A percentile compares a stretch with the other conserved stretches of the same genome.
These are phyloP conservation scores for Royoungia palumana DNA, from an alignment of 768 basidiomycete species.

Conservation along the genomic window DNA sequence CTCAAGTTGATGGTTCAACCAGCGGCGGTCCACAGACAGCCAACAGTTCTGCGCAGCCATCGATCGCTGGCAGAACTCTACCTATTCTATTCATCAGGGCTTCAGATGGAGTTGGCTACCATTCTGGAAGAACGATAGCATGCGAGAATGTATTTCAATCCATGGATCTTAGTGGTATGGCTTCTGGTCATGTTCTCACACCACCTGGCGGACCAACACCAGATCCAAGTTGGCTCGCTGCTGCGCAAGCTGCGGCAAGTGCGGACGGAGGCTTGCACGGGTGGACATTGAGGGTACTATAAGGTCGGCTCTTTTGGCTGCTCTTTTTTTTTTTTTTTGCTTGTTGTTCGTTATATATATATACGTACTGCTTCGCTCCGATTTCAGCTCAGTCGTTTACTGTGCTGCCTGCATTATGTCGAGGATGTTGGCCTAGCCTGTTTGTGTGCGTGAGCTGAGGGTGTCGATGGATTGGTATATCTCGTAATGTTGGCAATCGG, in stretches of 20 bases:
- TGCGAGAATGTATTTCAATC: slow-evolving; percentile 77
- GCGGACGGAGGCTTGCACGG: slow-evolving; percentile 67
- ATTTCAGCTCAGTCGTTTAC: slow-evolving; percentile 7
- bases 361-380: slow-evolving; percentile 23
- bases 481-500: slow-evolving; percentile 24
- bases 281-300: slow-evolving; percentile 81
- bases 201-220: slow-evolving; percentile 43
- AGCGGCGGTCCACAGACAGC: slow-evolving; percentile 20
- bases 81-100: slow-evolving; percentile 80
- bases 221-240: slow-evolving; percentile 70
- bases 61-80: slow-evolving; percentile 66
- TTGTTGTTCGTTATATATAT: slow-evolving; percentile 27
- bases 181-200: slow-evolving; percentile 42
- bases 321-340: slow-evolving; percentile 21
- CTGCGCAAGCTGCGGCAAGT: slow-evolving; percentile 64
- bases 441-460: slow-evolving; percentile 9
- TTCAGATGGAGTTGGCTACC: slow-evolving; percentile 83
- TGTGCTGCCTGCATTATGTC: slow-evolving; percentile 6
- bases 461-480: slow-evolving; percentile 19
- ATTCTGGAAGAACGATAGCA: slow-evolving; percentile 79
- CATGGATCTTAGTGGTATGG: slow-evolving; percentile 57
- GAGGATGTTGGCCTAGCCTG: slow-evolving; percentile 11
- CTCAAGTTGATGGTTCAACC: slow-evolving; percentile 27
- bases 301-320: slow-evolving; percentile 29
- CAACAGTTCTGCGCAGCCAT: slow-evolving; percentile 36